A percentile compares a stretch with the other conserved stretches of the same genome.
These are phyloP conservation scores for Boletus edulis DNA, from an alignment of 768 basidiomycete species.

Conservation along the genomic window DNA sequence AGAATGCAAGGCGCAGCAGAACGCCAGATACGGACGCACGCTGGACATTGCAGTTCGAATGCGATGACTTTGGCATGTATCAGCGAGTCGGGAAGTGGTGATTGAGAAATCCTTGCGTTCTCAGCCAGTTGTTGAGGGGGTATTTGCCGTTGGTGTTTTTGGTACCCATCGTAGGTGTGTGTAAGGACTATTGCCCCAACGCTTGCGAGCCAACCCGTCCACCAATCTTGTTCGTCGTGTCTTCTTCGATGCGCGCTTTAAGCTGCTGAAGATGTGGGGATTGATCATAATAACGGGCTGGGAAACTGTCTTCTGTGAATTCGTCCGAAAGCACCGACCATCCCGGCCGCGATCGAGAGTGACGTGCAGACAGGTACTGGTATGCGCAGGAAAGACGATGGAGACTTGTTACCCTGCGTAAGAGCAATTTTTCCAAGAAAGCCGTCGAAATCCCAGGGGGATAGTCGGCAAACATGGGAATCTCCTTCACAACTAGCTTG, in stretches of 20 bases:
- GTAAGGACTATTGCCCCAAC: no score
- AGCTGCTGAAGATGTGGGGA: not conserved
- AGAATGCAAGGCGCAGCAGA: not conserved
- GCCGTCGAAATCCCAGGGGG: no score
- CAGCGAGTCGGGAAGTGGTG: not conserved
- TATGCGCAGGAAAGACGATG: no score
- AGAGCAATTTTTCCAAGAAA: no score
- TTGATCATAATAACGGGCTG: not conserved
- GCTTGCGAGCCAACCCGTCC: no score
- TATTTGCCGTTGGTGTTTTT: not conserved
- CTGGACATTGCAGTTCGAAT: not conserved
- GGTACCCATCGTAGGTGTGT: not conserved
- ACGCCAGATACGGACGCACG: not conserved
- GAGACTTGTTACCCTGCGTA: no score
- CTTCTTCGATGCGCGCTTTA: not conserved
- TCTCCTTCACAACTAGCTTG: conserved; percentile 11
- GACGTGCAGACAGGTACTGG: no score
- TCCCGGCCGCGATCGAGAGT: no score
- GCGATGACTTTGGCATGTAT: not conserved
- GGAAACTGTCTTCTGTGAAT: no score
- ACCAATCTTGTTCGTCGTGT: not conserved
- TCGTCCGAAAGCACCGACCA: no score
- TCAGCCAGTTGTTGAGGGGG: no score
- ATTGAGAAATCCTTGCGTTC: not conserved
- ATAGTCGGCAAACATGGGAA: conserved; percentile 18